Evolutionary conservation across 768 basidiomycete genomes (phyloP).

Genomic region (Amanita fuliginea): DNA sequence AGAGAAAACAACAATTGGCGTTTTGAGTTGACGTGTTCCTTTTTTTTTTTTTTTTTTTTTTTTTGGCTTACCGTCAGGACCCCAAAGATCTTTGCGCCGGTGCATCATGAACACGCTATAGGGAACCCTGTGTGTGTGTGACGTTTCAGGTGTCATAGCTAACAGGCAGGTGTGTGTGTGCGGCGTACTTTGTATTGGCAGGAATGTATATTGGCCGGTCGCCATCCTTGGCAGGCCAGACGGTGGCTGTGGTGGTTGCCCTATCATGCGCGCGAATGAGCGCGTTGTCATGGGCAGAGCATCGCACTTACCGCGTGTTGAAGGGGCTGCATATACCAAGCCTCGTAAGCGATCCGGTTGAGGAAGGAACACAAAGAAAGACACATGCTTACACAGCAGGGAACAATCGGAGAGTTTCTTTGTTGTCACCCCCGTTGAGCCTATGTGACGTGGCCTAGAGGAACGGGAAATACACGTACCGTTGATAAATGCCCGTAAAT

Average conservation of each 20-base stretch:
- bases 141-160: no score
- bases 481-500: conserved; percentile 22
- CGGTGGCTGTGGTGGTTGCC: conserved; percentile 16
- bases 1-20: no score
- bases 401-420: conserved; percentile 10
- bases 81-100: conserved; percentile 41
- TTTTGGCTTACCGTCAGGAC: conserved; percentile 38
- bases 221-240: conserved; percentile 16
- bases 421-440: not conserved
- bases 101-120: conserved; percentile 28
- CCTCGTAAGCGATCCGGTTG: not conserved
- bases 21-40: no score
- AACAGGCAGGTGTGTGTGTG: no score
- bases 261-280: conserved; percentile 4
- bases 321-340: conserved; percentile 15
- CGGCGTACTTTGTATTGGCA: conserved; percentile 16
- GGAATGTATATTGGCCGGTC: conserved; percentile 28
- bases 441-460: not conserved
- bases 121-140: conserved; percentile 7
- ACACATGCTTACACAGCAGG: conserved; percentile 9
- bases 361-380: not conserved
- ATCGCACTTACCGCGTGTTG: conserved; percentile 15
- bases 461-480: conserved; percentile 14
- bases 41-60: no score
- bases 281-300: not conserved